Conservation (phyloP, 1,284 basidiomycete genomes). For the Phenoliferia sp. region DNA sequence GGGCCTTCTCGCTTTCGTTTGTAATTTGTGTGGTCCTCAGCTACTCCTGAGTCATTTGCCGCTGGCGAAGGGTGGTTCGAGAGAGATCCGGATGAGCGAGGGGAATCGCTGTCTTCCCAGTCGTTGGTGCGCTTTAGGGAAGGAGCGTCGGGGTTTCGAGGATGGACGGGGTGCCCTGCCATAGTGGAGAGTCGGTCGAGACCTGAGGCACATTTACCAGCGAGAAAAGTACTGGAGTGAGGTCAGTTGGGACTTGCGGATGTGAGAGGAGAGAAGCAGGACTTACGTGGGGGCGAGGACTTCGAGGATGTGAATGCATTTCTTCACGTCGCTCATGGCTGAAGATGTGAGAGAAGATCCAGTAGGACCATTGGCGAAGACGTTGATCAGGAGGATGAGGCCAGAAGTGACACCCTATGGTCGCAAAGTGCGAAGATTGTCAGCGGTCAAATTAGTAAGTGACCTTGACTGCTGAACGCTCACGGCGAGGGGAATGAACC, state of each 20-base stretch:
- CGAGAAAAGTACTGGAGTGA: not conserved
- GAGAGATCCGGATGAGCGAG: not conserved
- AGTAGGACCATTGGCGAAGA: conserved; percentile 54
- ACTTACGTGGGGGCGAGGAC: conserved; percentile 13
- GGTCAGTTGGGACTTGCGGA: not conserved
- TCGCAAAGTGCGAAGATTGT: conserved; percentile 2
- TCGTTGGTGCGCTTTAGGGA: not conserved
- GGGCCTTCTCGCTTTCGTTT: not conserved
- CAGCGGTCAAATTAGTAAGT: not conserved
- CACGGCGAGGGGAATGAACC: conserved; percentile 12
- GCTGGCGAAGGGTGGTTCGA: not conserved
- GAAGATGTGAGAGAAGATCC: conserved; percentile 54
- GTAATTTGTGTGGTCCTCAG: not conserved
- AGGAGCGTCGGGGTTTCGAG: not conserved
- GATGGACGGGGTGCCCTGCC: no score
- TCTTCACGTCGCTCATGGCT: conserved; percentile 60
- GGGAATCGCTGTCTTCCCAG: not conserved
- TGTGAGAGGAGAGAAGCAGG: not conserved
- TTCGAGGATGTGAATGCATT: conserved; percentile 60
- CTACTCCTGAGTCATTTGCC: not conserved
- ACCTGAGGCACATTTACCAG: not conserved
- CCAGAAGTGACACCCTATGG: conserved; percentile 52
- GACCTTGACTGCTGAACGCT: not conserved
- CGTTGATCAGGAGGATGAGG: conserved; percentile 64
- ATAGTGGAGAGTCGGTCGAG: not conserved